Conservation (phyloP, 1,284 basidiomycete species). For the Entoloma clypeatum region DNA sequence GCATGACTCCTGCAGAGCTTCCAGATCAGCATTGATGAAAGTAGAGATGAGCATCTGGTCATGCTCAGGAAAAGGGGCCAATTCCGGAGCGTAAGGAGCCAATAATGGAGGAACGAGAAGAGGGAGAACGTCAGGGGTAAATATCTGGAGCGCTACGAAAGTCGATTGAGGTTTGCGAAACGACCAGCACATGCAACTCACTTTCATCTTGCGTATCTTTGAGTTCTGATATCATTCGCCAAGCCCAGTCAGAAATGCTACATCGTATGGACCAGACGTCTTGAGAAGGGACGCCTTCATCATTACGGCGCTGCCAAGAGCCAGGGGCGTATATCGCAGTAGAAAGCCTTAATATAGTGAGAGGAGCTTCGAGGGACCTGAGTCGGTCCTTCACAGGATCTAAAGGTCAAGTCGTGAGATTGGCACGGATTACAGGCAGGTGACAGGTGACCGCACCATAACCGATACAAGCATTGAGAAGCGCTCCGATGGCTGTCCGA, state of each 20-base stretch:
- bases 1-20: slow-evolving; percentile 68
- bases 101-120: slow-evolving; percentile 56
- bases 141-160: slow-evolving; percentile 47
- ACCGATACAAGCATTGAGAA: slow-evolving; percentile 76
- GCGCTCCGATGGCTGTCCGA: slow-evolving; percentile 74
- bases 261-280: slow-evolving; percentile 66
- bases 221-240: slow-evolving; percentile 66
- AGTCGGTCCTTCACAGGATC: slow-evolving; percentile 69
- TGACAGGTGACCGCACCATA: slow-evolving; percentile 49
- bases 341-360: slow-evolving; percentile 65
- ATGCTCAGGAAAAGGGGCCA: slow-evolving; percentile 37
- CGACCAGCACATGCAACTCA: slow-evolving; percentile 28
- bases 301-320: slow-evolving; percentile 41
- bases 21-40: slow-evolving; percentile 66
- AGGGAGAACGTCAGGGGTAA: slow-evolving; percentile 59
- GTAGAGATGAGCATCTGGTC: slow-evolving; percentile 43
- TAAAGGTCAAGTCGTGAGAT: slow-evolving; percentile 26
- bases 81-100: slow-evolving; percentile 42
- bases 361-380: slow-evolving; percentile 60
- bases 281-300: slow-evolving; percentile 25
- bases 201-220: slow-evolving; percentile 60
- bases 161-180: slow-evolving; percentile 5
- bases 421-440: not conserved
- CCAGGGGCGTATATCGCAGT: slow-evolving; percentile 68
- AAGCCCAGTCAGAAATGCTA: slow-evolving; percentile 69